Evolutionary conservation across 2,329 filamentous ascomycete genomes (phyloP).

Genomic region (Ophiostoma pallidulum): DNA sequence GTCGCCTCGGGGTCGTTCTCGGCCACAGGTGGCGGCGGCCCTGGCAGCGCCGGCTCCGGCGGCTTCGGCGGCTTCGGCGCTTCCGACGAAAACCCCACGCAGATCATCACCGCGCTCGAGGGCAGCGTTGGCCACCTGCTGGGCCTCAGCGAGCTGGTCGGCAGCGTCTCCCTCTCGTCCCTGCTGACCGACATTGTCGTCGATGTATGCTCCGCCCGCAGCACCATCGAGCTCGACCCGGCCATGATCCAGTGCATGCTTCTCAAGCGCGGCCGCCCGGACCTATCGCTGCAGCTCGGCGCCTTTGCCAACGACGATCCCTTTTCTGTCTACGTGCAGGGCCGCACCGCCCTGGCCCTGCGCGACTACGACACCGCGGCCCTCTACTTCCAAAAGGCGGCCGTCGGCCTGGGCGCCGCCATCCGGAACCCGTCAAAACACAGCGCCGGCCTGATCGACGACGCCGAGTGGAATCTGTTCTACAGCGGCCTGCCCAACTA

Average conservation of each 20-base stretch:
- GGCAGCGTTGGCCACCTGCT: conserved; percentile 54
- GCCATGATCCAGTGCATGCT: conserved; percentile 53
- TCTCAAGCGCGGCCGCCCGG: conserved; percentile 48
- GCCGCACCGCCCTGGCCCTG: conserved; percentile 63
- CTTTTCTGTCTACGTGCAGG: conserved; percentile 75
- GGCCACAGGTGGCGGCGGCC: no score
- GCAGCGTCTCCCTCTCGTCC: conserved; percentile 42
- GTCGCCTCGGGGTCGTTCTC: conserved; percentile 17
- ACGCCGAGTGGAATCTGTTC: conserved; percentile 60
- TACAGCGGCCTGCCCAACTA: conserved; percentile 72
- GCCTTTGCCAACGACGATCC: conserved; percentile 47
- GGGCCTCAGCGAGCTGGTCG: conserved; percentile 47
- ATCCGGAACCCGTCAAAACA: conserved; percentile 41
- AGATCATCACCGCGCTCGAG: conserved; percentile 49
- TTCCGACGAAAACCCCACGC: conserved; percentile 21
- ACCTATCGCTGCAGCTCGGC: conserved; percentile 48
- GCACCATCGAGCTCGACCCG: conserved; percentile 55
- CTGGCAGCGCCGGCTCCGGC: no score
- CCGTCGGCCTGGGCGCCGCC: conserved; percentile 57
- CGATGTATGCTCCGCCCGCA: conserved; percentile 54
- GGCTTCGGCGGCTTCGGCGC: no score
- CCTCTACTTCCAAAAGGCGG: conserved; percentile 70
- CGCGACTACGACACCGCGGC: conserved; percentile 67
- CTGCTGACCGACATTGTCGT: conserved; percentile 58
- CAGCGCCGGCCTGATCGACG: conserved; percentile 60